phyloP scores from a whole-genome alignment of 2,329 filamentous ascomycete genomes.

The Colletotrichum sp. region DNA sequence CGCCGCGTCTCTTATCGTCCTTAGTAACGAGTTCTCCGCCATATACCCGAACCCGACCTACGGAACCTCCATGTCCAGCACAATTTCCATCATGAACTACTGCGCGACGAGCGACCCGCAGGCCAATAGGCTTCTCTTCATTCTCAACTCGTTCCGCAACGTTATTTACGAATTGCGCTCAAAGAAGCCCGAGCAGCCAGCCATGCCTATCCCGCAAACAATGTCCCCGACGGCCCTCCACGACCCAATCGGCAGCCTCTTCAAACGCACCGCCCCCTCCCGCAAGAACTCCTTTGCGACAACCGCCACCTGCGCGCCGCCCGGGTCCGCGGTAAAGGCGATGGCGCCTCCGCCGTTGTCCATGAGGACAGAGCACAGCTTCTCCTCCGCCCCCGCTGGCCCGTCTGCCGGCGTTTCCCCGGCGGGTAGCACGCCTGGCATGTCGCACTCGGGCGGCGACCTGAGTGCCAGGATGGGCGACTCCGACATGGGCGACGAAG shows the following conservation, averaged over 20 bases:
- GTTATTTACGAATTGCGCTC: slow-evolving; percentile 33
- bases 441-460: slow-evolving; percentile 11
- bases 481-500: slow-evolving; percentile 31
- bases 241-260: slow-evolving; percentile 33
- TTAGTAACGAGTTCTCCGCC: slow-evolving; percentile 61
- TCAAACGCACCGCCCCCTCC: slow-evolving; percentile 17
- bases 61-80: slow-evolving; percentile 40
- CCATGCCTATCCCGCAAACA: slow-evolving; percentile 23
- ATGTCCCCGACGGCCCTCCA: slow-evolving; percentile 21
- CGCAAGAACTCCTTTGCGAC: slow-evolving; percentile 18
- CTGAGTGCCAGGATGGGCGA: slow-evolving; percentile 15
- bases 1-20: slow-evolving; percentile 55
- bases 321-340: neutral
- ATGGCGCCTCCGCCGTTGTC: slow-evolving; percentile 16
- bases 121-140: slow-evolving; percentile 53
- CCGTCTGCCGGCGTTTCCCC: slow-evolving; percentile 16
- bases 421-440: slow-evolving; percentile 16
- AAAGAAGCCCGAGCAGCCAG: slow-evolving; percentile 19
- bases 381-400: neutral
- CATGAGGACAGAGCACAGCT: slow-evolving; percentile 13
- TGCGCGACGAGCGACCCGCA: slow-evolving; percentile 54
- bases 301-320: neutral
- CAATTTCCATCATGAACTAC: slow-evolving; percentile 53
- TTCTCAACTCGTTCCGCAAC: slow-evolving; percentile 52
- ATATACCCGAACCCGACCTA: slow-evolving; percentile 51